A percentile compares a stretch with the other conserved stretches of the same genome.
Evolutionary conservation across 257 asterid genomes (phyloP).

Genomic region (Solanum clarkiae): DNA sequence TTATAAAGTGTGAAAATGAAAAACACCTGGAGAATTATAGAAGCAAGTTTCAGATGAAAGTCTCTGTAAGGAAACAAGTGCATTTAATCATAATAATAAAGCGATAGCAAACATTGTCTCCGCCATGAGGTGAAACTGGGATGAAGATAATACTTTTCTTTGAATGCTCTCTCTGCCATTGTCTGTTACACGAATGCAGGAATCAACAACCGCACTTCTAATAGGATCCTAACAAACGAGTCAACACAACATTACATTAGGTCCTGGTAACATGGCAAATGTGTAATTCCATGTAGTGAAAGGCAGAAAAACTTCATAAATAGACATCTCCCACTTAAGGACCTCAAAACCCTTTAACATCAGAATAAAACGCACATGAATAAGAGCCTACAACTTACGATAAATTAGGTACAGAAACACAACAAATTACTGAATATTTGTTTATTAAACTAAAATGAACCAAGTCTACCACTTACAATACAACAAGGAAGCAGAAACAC

Average conservation of each 20-base stretch:
- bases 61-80: neutral
- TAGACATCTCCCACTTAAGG: neutral
- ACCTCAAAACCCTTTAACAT: neutral
- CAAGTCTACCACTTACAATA: neutral
- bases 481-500: neutral
- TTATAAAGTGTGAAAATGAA: constrained; percentile 83
- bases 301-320: neutral
- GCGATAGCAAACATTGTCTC: neutral
- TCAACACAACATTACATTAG: neutral
- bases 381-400: neutral
- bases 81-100: neutral
- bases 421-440: neutral
- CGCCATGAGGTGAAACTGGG: neutral
- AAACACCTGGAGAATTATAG: constrained; percentile 47
- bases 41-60: constrained; percentile 1
- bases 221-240: constrained; percentile 60
- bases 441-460: neutral
- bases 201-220: constrained; percentile 87
- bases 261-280: neutral
- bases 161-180: constrained; percentile 95
- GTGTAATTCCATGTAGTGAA: neutral
- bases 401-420: neutral
- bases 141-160: constrained; percentile 48
- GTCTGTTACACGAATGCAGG: constrained; percentile 93
- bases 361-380: neutral